These are phyloP conservation scores for Beauveria scarabaeidicola DNA, from an alignment of 2,329 filamentous ascomycete species.

Conservation along the genomic window DNA sequence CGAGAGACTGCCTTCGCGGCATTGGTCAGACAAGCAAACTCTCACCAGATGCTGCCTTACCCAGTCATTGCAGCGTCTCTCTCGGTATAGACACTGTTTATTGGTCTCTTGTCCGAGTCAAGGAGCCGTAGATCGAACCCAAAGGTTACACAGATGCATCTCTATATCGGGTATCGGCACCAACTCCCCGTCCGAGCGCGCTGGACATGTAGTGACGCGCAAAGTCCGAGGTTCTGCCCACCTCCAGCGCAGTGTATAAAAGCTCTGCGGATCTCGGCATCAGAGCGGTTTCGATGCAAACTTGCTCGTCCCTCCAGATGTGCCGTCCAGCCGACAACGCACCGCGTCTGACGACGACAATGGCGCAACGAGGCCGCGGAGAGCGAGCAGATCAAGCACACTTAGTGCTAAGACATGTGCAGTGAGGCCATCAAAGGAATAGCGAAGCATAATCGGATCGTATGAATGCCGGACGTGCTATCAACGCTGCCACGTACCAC, in stretches of 20 bases:
- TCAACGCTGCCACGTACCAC: neutral
- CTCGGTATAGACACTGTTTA: neutral
- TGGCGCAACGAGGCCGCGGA: neutral
- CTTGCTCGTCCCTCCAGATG: neutral
- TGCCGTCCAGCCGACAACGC: neutral
- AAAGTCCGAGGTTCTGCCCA: neutral
- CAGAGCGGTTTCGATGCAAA: neutral
- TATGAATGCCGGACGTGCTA: neutral
- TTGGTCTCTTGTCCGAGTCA: neutral
- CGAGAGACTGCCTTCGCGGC: neutral
- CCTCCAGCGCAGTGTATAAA: neutral
- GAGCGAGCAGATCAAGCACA: neutral
- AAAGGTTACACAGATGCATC: neutral
- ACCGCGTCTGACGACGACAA: neutral
- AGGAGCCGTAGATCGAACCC: neutral
- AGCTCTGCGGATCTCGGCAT: neutral
- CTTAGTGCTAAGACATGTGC: too few species aligned
- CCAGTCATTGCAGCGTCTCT: neutral
- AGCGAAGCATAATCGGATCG: neutral
- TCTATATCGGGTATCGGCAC: neutral
- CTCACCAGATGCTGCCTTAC: neutral
- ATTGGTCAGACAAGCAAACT: neutral
- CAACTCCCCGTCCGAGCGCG: neutral
- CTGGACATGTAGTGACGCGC: neutral
- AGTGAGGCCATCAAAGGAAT: neutral